phyloP scores from a whole-genome alignment of 2,329 filamentous ascomycete species.

The Pyrenophora teres region DNA sequence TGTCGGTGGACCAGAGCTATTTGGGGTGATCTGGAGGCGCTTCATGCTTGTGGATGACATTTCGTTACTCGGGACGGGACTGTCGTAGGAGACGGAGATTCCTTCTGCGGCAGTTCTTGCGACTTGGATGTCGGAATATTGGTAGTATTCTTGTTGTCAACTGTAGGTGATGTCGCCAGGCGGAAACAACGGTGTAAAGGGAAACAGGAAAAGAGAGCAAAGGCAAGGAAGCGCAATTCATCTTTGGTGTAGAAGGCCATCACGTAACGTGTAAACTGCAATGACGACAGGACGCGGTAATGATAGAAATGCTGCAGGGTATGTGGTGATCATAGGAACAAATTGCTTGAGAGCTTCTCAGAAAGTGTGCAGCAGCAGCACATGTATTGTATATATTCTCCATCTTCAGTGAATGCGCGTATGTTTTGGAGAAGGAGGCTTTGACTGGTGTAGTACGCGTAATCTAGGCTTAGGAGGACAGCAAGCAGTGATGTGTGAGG shows the following conservation, averaged over 20 bases:
- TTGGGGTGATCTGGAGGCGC: constrained; percentile 49
- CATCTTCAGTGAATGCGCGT: neutral
- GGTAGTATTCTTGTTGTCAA: constrained; percentile 5
- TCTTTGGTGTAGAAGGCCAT: constrained; percentile 29
- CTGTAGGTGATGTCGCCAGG: constrained; percentile 5
- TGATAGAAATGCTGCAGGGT: constrained; percentile 18
- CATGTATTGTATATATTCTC: neutral
- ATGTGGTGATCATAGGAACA: constrained; percentile 13
- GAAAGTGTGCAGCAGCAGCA: neutral
- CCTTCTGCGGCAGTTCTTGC: neutral
- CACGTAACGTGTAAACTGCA: constrained; percentile 13
- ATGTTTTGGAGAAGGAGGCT: constrained; percentile 3
- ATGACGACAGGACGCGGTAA: constrained; percentile 34
- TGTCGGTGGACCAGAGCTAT: constrained; percentile 45
- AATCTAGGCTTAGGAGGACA: neutral
- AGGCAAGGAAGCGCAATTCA: constrained; percentile 33
- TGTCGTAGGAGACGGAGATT: neutral
- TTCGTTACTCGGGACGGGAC: neutral
- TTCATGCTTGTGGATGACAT: constrained; percentile 41
- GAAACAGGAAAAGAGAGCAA: constrained; percentile 34
- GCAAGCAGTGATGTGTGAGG: constrained; percentile 2
- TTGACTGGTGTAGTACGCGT: constrained; percentile 2
- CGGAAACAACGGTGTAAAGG: constrained; percentile 29
- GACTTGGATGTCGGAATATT: constrained; percentile 2
- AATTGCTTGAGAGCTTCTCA: neutral